Conservation (phyloP, 495 filamentous ascomycete genomes). For the Aspergillus asperescens region DNA sequence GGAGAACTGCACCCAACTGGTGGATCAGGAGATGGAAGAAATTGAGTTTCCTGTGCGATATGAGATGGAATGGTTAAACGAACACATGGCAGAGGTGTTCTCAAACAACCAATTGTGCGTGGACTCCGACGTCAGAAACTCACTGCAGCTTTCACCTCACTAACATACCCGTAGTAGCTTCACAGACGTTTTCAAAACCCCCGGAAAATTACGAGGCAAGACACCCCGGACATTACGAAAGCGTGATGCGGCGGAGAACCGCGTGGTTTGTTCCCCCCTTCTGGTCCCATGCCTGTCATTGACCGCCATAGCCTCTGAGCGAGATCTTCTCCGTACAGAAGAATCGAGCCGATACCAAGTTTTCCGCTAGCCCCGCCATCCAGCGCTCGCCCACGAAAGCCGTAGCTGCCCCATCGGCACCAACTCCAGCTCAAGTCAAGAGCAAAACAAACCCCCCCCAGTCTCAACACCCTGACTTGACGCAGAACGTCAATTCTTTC, state of each 20-base stretch:
- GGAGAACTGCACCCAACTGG: slow-evolving; percentile 54
- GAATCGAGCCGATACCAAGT: slow-evolving; percentile 34
- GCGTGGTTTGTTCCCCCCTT: slow-evolving; percentile 53
- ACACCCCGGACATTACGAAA: slow-evolving; percentile 82
- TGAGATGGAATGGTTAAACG: slow-evolving; percentile 93
- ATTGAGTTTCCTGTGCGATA: slow-evolving; percentile 83
- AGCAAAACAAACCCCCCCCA: slow-evolving; percentile 18
- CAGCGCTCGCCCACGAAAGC: slow-evolving; percentile 35
- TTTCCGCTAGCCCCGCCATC: slow-evolving; percentile 30
- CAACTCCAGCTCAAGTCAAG: slow-evolving; percentile 20
- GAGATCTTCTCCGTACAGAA: slow-evolving; percentile 67
- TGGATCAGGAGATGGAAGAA: slow-evolving; percentile 75
- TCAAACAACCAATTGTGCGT: slow-evolving; percentile 75
- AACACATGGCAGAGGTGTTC: slow-evolving; percentile 95
- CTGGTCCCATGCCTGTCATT: slow-evolving; percentile 10
- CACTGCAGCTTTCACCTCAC: slow-evolving; percentile 11
- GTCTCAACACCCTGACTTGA: slow-evolving; percentile 33
- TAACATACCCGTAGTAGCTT: slow-evolving; percentile 61
- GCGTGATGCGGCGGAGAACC: slow-evolving; percentile 54
- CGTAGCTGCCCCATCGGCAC: slow-evolving; percentile 14
- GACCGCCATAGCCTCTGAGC: slow-evolving; percentile 61
- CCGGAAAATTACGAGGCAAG: slow-evolving; percentile 88
- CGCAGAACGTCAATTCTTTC: slow-evolving; percentile 37
- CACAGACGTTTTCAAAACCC: slow-evolving; percentile 91
- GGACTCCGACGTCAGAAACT: slow-evolving; percentile 7